Evolutionary conservation across 495 filamentous ascomycete genomes (phyloP).

Genomic region (Elasticomyces elasticus): DNA sequence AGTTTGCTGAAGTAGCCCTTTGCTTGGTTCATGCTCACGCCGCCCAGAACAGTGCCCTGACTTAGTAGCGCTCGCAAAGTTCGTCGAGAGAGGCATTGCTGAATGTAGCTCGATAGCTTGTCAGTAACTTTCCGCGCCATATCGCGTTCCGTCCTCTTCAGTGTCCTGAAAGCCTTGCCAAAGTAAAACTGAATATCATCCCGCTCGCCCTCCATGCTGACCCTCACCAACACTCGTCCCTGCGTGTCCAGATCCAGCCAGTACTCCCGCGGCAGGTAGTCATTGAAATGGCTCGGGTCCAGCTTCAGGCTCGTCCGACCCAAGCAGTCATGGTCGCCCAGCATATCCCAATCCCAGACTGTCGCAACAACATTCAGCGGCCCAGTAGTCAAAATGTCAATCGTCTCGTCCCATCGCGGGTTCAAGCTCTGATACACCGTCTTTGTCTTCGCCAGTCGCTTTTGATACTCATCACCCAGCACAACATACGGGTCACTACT

Average conservation of each 20-base stretch:
- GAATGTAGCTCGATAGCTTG: slow-evolving; percentile 96
- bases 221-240: slow-evolving; percentile 74
- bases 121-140: slow-evolving; percentile 98
- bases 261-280: slow-evolving; percentile 89
- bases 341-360: slow-evolving; percentile 96
- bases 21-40: slow-evolving; percentile 51
- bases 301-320: slow-evolving; percentile 90
- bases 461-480: slow-evolving; percentile 93
- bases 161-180: slow-evolving; percentile 86
- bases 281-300: slow-evolving; percentile 87
- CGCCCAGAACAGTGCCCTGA: slow-evolving; percentile 61
- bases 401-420: slow-evolving; percentile 93
- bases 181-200: slow-evolving; percentile 99
- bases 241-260: slow-evolving; percentile 98
- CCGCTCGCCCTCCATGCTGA: slow-evolving; percentile 97
- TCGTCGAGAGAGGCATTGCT: slow-evolving; percentile 72
- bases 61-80: slow-evolving; percentile 64
- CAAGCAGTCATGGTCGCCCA: slow-evolving; percentile 96
- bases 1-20: slow-evolving; percentile 44
- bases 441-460: slow-evolving; percentile 89
- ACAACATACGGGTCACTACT: slow-evolving; percentile 96
- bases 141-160: slow-evolving; percentile 91
- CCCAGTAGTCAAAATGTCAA: slow-evolving; percentile 89
- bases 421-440: slow-evolving; percentile 87
- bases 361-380: slow-evolving; percentile 91